Percentiles rank a stretch among this genome's conserved stretches.
These are phyloP conservation scores for Candida silvicultrix DNA, from an alignment of 805 yeast species.

Conservation along the genomic window DNA sequence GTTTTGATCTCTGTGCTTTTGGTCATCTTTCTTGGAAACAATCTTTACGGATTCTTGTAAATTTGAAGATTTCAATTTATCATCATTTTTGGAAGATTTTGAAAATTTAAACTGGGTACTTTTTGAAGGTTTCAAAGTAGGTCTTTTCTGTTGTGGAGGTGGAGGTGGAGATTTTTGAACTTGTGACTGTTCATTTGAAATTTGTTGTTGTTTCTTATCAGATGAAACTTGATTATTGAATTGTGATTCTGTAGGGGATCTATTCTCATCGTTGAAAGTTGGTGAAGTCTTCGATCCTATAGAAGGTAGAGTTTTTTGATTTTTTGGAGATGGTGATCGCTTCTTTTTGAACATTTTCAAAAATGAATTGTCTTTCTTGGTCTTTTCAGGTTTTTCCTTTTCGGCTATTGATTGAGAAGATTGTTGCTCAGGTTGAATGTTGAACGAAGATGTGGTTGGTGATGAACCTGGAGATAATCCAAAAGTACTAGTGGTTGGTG, in stretches of 20 bases:
- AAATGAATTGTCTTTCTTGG: conserved; percentile 13
- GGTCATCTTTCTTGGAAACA: conserved; percentile 3
- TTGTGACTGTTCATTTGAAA: background rate
- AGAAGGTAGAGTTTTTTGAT: conserved; percentile 5
- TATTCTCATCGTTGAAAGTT: conserved; percentile 9
- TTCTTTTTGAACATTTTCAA: conserved; percentile 22
- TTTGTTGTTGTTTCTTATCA: background rate
- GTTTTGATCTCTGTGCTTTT: conserved; percentile 4
- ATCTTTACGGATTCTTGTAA: conserved; percentile 16
- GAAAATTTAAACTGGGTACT: conserved; percentile 8
- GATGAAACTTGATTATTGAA: background rate
- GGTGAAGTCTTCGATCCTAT: conserved; percentile 5
- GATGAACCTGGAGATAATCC: background rate
- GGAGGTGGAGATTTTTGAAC: conserved; percentile 1
- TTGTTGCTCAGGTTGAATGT: background rate
- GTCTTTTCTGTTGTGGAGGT: conserved; percentile 12
- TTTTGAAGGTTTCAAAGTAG: conserved; percentile 5
- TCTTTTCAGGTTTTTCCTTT: background rate
- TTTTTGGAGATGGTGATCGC: conserved; percentile 16
- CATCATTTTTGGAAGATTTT: conserved; percentile 3
- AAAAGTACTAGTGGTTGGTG: background rate
- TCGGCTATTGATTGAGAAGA: background rate
- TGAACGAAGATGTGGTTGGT: background rate
- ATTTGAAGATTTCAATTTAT: conserved; percentile 1
- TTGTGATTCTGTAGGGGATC: conserved; percentile 2